Percentiles rank a stretch among this genome's conserved stretches.
Conservation (phyloP, 345 rosid species). For the Corymbia maculata region DNA sequence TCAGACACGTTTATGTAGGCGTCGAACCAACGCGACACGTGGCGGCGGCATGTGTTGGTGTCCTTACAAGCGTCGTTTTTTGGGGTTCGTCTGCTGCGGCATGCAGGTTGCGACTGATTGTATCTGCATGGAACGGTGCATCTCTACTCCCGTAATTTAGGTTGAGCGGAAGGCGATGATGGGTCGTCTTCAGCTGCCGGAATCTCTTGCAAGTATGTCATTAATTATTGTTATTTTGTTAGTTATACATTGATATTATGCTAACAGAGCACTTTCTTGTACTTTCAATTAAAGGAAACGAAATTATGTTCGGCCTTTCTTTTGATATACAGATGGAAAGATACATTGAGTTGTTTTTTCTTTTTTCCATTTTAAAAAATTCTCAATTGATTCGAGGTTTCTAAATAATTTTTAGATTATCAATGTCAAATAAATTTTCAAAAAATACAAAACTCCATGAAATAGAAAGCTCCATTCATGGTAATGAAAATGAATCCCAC, state of each 20-base stretch:
- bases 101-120: not conserved
- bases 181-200: not conserved
- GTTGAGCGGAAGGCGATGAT: not conserved
- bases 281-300: not conserved
- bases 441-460: not conserved
- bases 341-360: too few species aligned
- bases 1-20: not conserved
- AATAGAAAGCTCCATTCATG: not conserved
- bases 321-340: not conserved
- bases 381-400: not conserved
- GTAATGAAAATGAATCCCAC: not conserved
- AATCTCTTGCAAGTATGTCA: not conserved
- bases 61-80: not conserved
- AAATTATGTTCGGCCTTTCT: not conserved
- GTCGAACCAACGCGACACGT: not conserved
- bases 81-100: not conserved
- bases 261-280: not conserved
- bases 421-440: too few species aligned
- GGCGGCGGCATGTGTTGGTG: not conserved
- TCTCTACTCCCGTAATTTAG: not conserved
- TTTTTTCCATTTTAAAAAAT: not conserved
- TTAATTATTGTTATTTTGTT: not conserved
- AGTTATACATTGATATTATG: not conserved
- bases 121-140: not conserved
- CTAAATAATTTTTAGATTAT: too few species aligned